Base-by-base conservation (phyloP, 2,329 filamentous ascomycete species). In the Ascocoryne sarcoides region DNA sequence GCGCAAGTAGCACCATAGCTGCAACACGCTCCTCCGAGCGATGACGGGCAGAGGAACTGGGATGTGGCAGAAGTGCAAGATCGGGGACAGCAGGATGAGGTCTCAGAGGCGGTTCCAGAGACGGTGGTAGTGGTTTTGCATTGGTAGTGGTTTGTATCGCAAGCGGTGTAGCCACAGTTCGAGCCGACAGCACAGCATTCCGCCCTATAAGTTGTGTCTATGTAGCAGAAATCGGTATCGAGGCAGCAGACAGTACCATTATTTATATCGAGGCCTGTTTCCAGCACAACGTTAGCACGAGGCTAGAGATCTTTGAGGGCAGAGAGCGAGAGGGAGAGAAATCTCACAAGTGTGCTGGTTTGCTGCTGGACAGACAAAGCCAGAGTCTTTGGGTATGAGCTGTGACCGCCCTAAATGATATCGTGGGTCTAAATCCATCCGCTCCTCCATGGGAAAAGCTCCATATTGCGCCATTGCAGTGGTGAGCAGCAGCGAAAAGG, bases 141-240 rank as follows among this genome's bases (percentile, higher is more conserved):
- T 43, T 56, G 50, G 42, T 58, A 64, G 12, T 53, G 32, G 2
- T 39, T 33, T 0, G 47, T 38, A 9, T 38, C 10, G 53, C 66
- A 68, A 3, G 32, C 32, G 1, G 47, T 41, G 4, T 56, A 56
- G 26, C 66, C 59, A 58, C 69, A 71, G 46, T 62, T 55, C 37
- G 61, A 65, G 18, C 65, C 50, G 16, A 56, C 58, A 21, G 59
- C 57, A 47, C 69, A 72, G 56, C 69, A 71, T 36, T 54, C 54
- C 4, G 61, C 45, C 3, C 53, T 45, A 39, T 55, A 55, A 15
- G 49, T 46, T 4, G 51, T 48, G 48, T 63, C 60, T 40, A 71
- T 43, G 50, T 67, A 68, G 57, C 69, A 72, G 54, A 70, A 72
- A 32, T 57, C 52, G 12, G 60, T 52, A 47, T 71, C 65, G 15